Conservation (phyloP, 257 asterid genomes). For the Apocynum venetum region DNA sequence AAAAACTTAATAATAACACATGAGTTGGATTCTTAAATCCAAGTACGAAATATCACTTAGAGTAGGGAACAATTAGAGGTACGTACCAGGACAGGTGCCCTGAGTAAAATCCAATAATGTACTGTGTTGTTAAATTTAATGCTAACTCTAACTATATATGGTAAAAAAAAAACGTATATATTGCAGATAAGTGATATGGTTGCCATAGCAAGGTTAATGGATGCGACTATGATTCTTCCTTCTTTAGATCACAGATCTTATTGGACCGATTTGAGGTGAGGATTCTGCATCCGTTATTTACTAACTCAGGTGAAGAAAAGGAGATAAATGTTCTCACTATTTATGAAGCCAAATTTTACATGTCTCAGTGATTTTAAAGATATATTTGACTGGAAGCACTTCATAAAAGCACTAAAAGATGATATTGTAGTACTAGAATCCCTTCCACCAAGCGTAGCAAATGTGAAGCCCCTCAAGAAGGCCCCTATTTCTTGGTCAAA, state of each 20-base stretch:
- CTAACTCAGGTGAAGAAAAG: neutral
- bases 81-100: too few relatives aligned
- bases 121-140: too few relatives aligned
- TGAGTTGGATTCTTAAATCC: too few relatives aligned
- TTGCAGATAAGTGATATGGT: slow-evolving; percentile 46
- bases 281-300: slow-evolving; percentile 3
- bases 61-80: too few relatives aligned
- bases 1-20: too few relatives aligned
- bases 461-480: slow-evolving; percentile 20
- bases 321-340: neutral
- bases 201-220: slow-evolving; percentile 36
- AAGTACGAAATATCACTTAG: too few relatives aligned
- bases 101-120: too few relatives aligned
- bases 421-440: slow-evolving; percentile 33
- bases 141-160: neutral
- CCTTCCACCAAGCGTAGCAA: slow-evolving; percentile 27
- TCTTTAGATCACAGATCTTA: slow-evolving; percentile 39
- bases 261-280: slow-evolving; percentile 43
- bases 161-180: neutral
- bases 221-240: slow-evolving; percentile 41
- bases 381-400: slow-evolving; percentile 39
- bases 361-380: slow-evolving; percentile 42
- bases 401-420: slow-evolving; percentile 28
- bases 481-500: slow-evolving; percentile 44
- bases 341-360: slow-evolving; percentile 10